These are phyloP conservation scores for Venustampulla echinocandica DNA, from an alignment of 495 filamentous ascomycete genomes.

Conservation along the genomic window DNA sequence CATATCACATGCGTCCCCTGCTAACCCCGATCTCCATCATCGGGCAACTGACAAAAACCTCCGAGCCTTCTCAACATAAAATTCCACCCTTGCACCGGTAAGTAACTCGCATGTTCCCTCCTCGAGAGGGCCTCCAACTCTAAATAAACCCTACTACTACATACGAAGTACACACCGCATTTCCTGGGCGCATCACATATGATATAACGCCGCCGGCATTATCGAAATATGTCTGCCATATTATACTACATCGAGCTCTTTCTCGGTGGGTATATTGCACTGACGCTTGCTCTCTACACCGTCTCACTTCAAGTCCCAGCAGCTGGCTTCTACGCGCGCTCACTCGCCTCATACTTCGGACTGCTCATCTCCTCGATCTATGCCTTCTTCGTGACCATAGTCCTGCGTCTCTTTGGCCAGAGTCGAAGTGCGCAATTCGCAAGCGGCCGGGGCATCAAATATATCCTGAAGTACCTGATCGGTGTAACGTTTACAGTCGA, in stretches of 20 bases:
- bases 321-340: slow-evolving; percentile 62
- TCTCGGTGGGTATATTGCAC: slow-evolving; percentile 46
- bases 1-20: too few relatives aligned
- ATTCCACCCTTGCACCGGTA: neutral
- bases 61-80: slow-evolving; percentile 2
- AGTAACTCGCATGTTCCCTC: slow-evolving; percentile 15
- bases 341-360: slow-evolving; percentile 60
- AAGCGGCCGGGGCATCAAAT: slow-evolving; percentile 72
- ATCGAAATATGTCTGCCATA: slow-evolving; percentile 27
- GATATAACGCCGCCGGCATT: too few relatives aligned
- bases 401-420: slow-evolving; percentile 61
- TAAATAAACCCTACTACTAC: too few relatives aligned
- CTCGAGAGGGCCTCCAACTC: slow-evolving; percentile 15
- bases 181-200: too few relatives aligned
- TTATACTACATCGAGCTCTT: slow-evolving; percentile 41
- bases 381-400: slow-evolving; percentile 66
- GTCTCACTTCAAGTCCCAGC: slow-evolving; percentile 45
- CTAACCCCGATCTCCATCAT: too few relatives aligned
- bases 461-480: slow-evolving; percentile 62
- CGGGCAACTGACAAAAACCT: neutral
- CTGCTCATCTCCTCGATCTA: slow-evolving; percentile 61
- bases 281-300: slow-evolving; percentile 52
- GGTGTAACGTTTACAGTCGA: slow-evolving; percentile 73
- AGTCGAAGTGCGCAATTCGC: slow-evolving; percentile 80
- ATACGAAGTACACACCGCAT: too few relatives aligned